Base-by-base conservation (phyloP, 2,329 filamentous ascomycete species). In the Parastagonospora avenae region DNA sequence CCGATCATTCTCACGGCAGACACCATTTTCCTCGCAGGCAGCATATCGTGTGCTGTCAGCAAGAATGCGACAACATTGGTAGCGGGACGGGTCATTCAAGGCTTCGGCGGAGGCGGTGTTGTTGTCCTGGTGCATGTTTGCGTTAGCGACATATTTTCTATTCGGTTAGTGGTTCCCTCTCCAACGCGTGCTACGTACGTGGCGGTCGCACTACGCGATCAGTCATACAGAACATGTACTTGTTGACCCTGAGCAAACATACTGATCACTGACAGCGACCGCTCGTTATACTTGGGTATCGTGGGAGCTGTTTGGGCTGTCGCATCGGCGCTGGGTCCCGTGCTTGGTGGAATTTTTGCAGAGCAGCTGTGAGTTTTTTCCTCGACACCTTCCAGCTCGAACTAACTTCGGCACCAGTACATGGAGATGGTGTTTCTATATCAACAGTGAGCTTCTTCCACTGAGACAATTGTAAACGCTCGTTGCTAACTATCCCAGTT, bases 221-320 rank as follows among this genome's bases (percentile, higher is more conserved):
- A n/a, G 16, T 6, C 11, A 10, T 24, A 9, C 9, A 27, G n/a
- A n/a, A 36, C 45, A 28, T 39, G 28, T 33, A 12, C 15, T 39
- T 30, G 27, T 31, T 19, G 16, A 19, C n/a, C 7, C 16, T 15
- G 10, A 11, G 4, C 29, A 14, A 44, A 8, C 31, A 43, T 28
- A 32, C 52, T 65, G 24, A 63, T 48, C 11, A 12, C 6, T 11
- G 2, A 4, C 48, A 73, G 78, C 11, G 60, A 71, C 45, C 75
- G 80, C 27, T 77, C 74, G 32, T 70, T 84, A 11, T 84, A 80
- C 54, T 67, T 84, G 14, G 81, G 80, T 0, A 66, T 82, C 2
- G 73, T 80, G 4, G 80, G 80, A 43, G 75, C 77, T 4, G 77
- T 82, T 40, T 85, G 82, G 80, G 82, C 81, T 0, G 60, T 83